Evolutionary conservation across 352 stramenopile genomes (phyloP), one percentile per base, ranked within the genome.

Genomic region (Globisporangium iwayamae): DNA sequence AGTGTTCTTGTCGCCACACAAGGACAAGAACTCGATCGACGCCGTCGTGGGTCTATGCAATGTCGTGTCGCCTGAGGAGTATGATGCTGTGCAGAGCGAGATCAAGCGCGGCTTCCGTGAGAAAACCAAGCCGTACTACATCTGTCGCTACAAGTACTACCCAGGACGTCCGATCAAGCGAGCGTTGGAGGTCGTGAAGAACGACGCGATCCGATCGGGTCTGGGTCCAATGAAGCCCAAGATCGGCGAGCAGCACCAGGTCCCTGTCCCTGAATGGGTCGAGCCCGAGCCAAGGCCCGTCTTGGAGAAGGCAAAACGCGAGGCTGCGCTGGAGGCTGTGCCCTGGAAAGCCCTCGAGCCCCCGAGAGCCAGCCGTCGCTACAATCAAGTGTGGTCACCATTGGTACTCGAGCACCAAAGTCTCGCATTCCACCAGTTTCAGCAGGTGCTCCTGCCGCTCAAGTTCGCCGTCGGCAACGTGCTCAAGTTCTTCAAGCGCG

Each of bases 61-160:
- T 32, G 79, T 94, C 51, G 83, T 94, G 22, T 82, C 79, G 3
- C 82, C 72, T 3, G 75, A 89, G 9, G 86, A 93, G 64, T 92
- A 90, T 63, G 68, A 78, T 2, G 83, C 89, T n/a, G 80, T 92
- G 11, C 73, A 88, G 63, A 57, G 72, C 32, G 83, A 92, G 32
- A 85, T 94, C 63, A 79, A 81, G 45, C 80, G 83, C 18, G 84
- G 84, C 13, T 90, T 81, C 62, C 77, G 80, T 20, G 83, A 92
- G 52, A 87, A 87, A 63, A 67, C 73, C 32, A 70, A 78, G 59
- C 84, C 68, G 25, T 90, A 74, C 55, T 94, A 82, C 25, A 79
- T 92, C 3, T 94, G 86, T 56, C 84, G 86, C 22, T 94, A 81
- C 65, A 92, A 91, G 69, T 94, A 92, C 58, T 91, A 91, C 68